These are phyloP conservation scores for Ophiocordyceps robertsii DNA, from an alignment of 2,329 filamentous ascomycete species.

Conservation along the genomic window DNA sequence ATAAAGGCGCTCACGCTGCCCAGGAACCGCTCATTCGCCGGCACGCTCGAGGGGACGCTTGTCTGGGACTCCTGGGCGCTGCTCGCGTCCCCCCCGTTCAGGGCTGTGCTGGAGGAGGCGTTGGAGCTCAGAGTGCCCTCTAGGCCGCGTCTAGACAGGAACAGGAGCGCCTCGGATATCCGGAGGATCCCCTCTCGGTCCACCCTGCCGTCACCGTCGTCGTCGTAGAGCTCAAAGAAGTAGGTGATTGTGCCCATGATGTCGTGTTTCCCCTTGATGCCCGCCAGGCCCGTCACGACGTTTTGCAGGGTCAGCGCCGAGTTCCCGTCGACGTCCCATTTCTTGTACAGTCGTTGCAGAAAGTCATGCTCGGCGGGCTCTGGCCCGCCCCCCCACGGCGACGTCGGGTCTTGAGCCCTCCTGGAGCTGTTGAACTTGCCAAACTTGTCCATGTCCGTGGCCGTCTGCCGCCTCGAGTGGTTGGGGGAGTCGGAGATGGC, in stretches of 20 bases:
- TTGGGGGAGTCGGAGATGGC: slow-evolving; percentile 76
- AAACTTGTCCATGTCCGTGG: slow-evolving; percentile 37
- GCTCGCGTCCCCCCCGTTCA: slow-evolving; percentile 26
- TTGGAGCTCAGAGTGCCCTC: slow-evolving; percentile 60
- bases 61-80: slow-evolving; percentile 18
- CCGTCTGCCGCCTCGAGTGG: slow-evolving; percentile 34
- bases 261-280: slow-evolving; percentile 84
- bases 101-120: slow-evolving; percentile 42
- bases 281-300: slow-evolving; percentile 78
- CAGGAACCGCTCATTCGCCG: slow-evolving; percentile 77
- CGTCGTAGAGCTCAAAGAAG: slow-evolving; percentile 96
- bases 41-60: slow-evolving; percentile 32
- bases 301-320: slow-evolving; percentile 79
- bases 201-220: slow-evolving; percentile 79
- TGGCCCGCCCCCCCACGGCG: slow-evolving; percentile 42
- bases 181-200: slow-evolving; percentile 89
- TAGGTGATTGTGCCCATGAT: slow-evolving; percentile 98
- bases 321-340: slow-evolving; percentile 72
- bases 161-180: slow-evolving; percentile 87
- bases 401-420: slow-evolving; percentile 27
- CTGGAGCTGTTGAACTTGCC: slow-evolving; percentile 48
- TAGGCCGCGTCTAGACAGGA: slow-evolving; percentile 78
- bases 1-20: slow-evolving; percentile 94
- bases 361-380: slow-evolving; percentile 90
- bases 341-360: slow-evolving; percentile 70